phyloP scores from a whole-genome alignment of 768 basidiomycete genomes.

The Chalciporus chontae region DNA sequence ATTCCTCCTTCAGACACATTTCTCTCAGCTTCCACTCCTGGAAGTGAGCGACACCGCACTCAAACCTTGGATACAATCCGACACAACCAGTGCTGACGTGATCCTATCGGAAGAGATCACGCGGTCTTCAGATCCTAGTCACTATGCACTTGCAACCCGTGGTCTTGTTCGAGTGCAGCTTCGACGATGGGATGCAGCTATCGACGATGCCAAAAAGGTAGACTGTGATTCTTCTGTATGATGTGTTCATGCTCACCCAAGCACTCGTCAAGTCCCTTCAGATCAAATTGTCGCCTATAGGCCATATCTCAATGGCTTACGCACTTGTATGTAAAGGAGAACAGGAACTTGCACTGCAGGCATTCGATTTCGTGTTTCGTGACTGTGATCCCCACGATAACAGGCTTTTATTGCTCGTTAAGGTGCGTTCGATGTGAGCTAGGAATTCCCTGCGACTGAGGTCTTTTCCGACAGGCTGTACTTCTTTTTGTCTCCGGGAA shows the following conservation, averaged over 20 bases:
- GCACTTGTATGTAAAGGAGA: not conserved
- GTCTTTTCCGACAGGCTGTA: not conserved
- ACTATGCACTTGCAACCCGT: not conserved
- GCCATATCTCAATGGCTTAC: not conserved
- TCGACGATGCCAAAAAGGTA: conserved; percentile 9
- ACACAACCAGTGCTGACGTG: not conserved
- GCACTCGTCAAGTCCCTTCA: not conserved
- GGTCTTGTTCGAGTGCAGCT: not conserved
- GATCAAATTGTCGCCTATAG: not conserved
- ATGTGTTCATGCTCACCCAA: not conserved
- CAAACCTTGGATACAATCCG: not conserved
- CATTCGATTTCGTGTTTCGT: not conserved
- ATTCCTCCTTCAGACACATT: too few relatives aligned
- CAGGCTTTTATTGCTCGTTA: not conserved
- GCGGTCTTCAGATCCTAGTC: not conserved
- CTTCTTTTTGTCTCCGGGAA: not conserved
- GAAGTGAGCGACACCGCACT: not conserved
- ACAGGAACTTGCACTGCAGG: not conserved
- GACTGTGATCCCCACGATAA: not conserved
- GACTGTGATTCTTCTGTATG: not conserved
- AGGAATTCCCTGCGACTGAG: too few relatives aligned
- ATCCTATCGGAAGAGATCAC: conserved; percentile 1
- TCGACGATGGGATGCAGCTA: not conserved
- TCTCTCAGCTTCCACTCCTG: too few relatives aligned
- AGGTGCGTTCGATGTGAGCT: not conserved